Percentiles rank a stretch among this genome's conserved stretches.
phyloP scores from a whole-genome alignment of 2,329 filamentous ascomycete genomes.

The Ophiostoma pallidulum region DNA sequence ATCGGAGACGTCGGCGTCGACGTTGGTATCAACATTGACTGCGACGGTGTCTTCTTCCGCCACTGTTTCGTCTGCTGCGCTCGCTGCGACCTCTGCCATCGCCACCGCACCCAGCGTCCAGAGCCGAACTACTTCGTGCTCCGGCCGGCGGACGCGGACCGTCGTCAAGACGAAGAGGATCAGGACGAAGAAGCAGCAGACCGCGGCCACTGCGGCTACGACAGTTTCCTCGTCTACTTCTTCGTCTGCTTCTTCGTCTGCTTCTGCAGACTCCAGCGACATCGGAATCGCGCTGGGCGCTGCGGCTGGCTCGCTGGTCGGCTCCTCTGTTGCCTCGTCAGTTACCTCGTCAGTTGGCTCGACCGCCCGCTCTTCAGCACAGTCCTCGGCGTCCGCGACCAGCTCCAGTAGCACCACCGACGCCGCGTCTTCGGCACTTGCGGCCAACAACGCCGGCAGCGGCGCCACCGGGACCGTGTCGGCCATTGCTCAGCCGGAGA shows the following conservation, averaged over 20 bases:
- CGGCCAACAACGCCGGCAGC: not conserved
- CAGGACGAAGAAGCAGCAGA: not conserved
- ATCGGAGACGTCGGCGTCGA: not conserved
- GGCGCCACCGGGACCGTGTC: constrained; percentile 16
- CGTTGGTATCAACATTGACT: not conserved
- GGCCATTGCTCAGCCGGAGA: constrained; percentile 31
- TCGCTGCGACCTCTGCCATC: not conserved
- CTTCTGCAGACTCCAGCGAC: not conserved
- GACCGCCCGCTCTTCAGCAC: too few relatives aligned
- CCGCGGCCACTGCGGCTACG: not conserved
- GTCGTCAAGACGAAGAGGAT: constrained; percentile 4
- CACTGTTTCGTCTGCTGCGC: not conserved
- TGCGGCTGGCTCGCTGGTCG: not conserved
- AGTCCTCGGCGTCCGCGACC: too few relatives aligned
- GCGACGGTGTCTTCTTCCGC: not conserved
- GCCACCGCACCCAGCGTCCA: not conserved
- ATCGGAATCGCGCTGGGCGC: constrained; percentile 6
- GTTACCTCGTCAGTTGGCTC: too few relatives aligned
- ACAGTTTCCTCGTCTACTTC: too few relatives aligned
- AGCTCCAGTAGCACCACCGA: too few relatives aligned
- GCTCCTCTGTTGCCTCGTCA: too few relatives aligned
- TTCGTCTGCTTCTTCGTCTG: not conserved
- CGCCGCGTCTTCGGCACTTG: not conserved
- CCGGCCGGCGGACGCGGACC: not conserved
- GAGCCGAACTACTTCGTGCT: not conserved